These are phyloP conservation scores for Zygotorulaspora danielsina DNA, from an alignment of 805 yeast species.

Conservation along the genomic window DNA sequence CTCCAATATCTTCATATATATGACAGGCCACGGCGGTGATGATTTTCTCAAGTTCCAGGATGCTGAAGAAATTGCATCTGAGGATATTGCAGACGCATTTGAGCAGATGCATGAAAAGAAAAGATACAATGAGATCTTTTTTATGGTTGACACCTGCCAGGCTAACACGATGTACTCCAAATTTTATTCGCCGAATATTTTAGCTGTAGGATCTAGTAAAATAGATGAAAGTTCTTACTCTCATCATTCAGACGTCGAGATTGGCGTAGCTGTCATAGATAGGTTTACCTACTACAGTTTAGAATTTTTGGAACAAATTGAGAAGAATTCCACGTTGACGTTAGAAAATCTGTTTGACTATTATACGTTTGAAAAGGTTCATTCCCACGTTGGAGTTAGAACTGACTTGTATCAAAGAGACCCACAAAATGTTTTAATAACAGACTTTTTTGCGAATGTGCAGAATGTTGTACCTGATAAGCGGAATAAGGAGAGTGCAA, in stretches of 20 bases:
- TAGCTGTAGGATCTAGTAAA: conserved; percentile 89
- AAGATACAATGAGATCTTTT: conserved; percentile 89
- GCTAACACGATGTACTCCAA: conserved; percentile 96
- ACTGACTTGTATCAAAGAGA: conserved; percentile 71
- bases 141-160: conserved; percentile 98
- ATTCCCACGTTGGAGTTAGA: conserved; percentile 90
- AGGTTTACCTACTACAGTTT: conserved; percentile 89
- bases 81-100: conserved; percentile 95
- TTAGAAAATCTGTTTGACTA: conserved; percentile 80
- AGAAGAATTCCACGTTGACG: conserved; percentile 68
- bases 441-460: conserved; percentile 93
- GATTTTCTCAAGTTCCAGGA: conserved; percentile 97
- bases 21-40: conserved; percentile 99
- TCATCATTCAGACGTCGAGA: conserved; percentile 90
- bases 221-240: conserved; percentile 89
- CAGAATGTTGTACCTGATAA: conserved; percentile 71
- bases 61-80: conserved; percentile 93
- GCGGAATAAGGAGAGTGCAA: conserved; percentile 43
- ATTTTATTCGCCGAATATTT: conserved; percentile 85
- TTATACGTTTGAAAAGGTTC: conserved; percentile 79
- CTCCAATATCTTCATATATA: conserved; percentile 86
- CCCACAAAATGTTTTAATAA: conserved; percentile 58
- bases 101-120: conserved; percentile 96
- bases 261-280: conserved; percentile 97
- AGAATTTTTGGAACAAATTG: conserved; percentile 79